Conservation (phyloP, 2,329 filamentous ascomycete species). For the Teratosphaeria epicoccoides region DNA sequence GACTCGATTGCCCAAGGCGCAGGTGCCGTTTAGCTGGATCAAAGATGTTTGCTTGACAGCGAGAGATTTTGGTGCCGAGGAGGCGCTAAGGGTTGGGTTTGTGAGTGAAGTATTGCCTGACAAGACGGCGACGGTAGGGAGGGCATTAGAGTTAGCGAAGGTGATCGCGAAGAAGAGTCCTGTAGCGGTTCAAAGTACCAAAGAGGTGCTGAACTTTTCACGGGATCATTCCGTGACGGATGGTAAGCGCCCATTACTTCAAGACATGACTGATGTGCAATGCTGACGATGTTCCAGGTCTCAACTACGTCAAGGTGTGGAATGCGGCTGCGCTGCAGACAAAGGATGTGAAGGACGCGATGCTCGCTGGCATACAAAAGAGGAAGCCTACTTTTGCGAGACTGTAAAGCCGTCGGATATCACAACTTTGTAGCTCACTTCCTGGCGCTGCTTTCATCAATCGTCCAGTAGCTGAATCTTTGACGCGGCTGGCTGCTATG, state of each 20-base stretch:
- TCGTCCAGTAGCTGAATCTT: too few relatives aligned
- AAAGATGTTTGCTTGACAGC: slow-evolving; percentile 69
- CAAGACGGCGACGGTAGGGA: slow-evolving; percentile 51
- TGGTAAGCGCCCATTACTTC: slow-evolving; percentile 42
- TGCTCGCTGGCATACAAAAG: slow-evolving; percentile 68
- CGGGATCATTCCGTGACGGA: slow-evolving; percentile 69
- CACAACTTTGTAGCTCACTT: neutral
- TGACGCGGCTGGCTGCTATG: too few relatives aligned
- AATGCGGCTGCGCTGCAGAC: slow-evolving; percentile 77
- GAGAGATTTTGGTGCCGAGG: slow-evolving; percentile 52
- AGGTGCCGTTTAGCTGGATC: slow-evolving; percentile 62
- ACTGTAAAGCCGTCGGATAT: slow-evolving; percentile 47
- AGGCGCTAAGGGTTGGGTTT: slow-evolving; percentile 60
- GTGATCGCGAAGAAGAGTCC: slow-evolving; percentile 72
- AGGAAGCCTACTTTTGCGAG: slow-evolving; percentile 76
- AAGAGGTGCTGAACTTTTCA: slow-evolving; percentile 73
- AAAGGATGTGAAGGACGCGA: slow-evolving; percentile 60
- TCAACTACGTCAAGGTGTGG: slow-evolving; percentile 80
- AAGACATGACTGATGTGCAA: neutral
- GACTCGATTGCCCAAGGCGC: slow-evolving; percentile 60
- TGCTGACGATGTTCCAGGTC: slow-evolving; percentile 33
- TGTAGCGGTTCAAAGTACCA: slow-evolving; percentile 76
- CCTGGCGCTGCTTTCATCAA: neutral
- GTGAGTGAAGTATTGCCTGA: slow-evolving; percentile 54
- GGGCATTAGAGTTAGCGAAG: slow-evolving; percentile 52